These are phyloP conservation scores for Ganoderma meredithae DNA, from an alignment of 1,284 basidiomycete genomes.

Conservation along the genomic window DNA sequence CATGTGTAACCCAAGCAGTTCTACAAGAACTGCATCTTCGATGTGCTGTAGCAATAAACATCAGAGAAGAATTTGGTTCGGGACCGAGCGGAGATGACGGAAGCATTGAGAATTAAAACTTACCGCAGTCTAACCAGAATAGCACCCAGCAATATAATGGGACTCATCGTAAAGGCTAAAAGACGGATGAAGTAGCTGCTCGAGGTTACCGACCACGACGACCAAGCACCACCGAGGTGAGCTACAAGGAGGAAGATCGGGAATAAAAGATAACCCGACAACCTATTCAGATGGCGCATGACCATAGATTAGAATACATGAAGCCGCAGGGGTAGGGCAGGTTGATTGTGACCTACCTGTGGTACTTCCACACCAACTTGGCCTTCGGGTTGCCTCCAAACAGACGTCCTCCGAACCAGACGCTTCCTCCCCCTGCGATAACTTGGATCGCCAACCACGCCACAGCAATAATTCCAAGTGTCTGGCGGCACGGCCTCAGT, in stretches of 20 bases:
- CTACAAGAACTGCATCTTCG: constrained; percentile 43
- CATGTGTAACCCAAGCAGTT: background rate
- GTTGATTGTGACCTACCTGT: constrained; percentile 54
- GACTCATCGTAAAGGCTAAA: constrained; percentile 61
- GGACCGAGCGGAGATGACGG: background rate
- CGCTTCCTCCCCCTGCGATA: constrained; percentile 66
- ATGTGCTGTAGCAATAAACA: constrained; percentile 29
- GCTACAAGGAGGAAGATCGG: constrained; percentile 61
- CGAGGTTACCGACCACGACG: constrained; percentile 56
- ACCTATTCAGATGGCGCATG: constrained; percentile 42
- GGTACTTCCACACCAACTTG: constrained; percentile 79
- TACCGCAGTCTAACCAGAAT: constrained; percentile 39
- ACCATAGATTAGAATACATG: background rate
- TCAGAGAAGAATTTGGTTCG: background rate
- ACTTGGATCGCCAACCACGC: constrained; percentile 64
- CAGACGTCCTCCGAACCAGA: constrained; percentile 68
- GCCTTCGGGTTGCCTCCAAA: constrained; percentile 74
- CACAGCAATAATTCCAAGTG: constrained; percentile 62
- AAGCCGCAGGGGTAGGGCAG: background rate
- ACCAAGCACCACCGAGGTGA: constrained; percentile 71
- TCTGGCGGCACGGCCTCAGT: constrained; percentile 43
- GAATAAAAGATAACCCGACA: constrained; percentile 73
- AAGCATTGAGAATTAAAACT: constrained; percentile 20
- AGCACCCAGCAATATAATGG: constrained; percentile 41
- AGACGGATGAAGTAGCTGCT: constrained; percentile 51